A percentile compares a stretch with the other conserved stretches of the same genome.
phyloP scores from a whole-genome alignment of 768 basidiomycete genomes.

The Coprinellus aureogranulatus region DNA sequence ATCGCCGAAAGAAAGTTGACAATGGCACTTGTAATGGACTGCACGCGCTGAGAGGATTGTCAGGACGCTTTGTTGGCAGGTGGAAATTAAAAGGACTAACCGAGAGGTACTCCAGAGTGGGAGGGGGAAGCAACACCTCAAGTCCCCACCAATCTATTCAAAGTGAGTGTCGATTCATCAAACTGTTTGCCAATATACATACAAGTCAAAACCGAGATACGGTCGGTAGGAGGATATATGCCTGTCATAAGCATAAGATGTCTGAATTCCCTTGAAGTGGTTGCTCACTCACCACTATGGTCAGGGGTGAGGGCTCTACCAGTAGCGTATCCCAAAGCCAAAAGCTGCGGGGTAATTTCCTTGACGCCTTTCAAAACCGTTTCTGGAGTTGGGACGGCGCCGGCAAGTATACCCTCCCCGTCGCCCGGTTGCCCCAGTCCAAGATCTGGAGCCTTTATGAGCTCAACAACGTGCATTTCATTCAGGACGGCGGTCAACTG shows the following conservation, averaged over 20 bases:
- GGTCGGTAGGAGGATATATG: constrained; percentile 69
- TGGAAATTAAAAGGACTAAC: constrained; percentile 33
- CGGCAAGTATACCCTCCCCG: constrained; percentile 64
- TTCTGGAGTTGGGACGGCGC: constrained; percentile 73
- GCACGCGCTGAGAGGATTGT: constrained; percentile 41
- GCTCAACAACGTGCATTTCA: constrained; percentile 60
- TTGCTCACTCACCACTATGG: constrained; percentile 49
- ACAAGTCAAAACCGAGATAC: constrained; percentile 81
- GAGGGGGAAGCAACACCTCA: constrained; percentile 72
- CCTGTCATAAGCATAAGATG: constrained; percentile 28
- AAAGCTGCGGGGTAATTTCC: constrained; percentile 71
- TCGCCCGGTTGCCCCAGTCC: constrained; percentile 76
- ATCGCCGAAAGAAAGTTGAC: constrained; percentile 77
- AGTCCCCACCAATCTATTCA: constrained; percentile 86
- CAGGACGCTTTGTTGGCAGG: not conserved
- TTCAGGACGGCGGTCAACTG: constrained; percentile 49
- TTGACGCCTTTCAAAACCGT: constrained; percentile 67
- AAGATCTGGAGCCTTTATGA: constrained; percentile 59
- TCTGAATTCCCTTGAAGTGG: not conserved
- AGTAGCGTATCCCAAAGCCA: constrained; percentile 76
- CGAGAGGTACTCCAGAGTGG: constrained; percentile 59
- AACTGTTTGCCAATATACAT: constrained; percentile 25
- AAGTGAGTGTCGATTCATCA: constrained; percentile 3
- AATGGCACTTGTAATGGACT: constrained; percentile 59
- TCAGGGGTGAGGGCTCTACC: constrained; percentile 63